Percentiles rank a stretch among this genome's conserved stretches.
phyloP scores from a whole-genome alignment of 2,329 filamentous ascomycete species.

The Alternaria viburni region DNA sequence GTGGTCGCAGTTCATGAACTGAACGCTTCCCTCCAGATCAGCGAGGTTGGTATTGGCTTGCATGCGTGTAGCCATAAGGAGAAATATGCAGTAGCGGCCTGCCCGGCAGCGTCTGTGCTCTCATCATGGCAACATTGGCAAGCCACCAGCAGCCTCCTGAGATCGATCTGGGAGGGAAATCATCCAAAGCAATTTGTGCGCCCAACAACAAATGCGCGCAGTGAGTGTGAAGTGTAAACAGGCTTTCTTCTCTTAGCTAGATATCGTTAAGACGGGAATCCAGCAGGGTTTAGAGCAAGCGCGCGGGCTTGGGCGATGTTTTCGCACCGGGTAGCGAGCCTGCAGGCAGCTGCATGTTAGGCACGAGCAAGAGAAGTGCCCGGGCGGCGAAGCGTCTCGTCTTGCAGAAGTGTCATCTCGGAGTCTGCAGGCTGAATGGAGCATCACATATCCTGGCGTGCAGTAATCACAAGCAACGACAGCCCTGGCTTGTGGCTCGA shows the following conservation, averaged over 20 bases:
- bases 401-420: slow-evolving; percentile 4
- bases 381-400: slow-evolving; percentile 6
- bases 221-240: background rate
- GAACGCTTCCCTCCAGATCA: background rate
- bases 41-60: slow-evolving; percentile 5
- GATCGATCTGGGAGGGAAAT: background rate
- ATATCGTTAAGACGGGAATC: slow-evolving; percentile 6
- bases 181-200: background rate
- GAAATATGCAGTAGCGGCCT: slow-evolving; percentile 7
- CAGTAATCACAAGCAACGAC: slow-evolving; percentile 1
- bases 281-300: slow-evolving; percentile 1
- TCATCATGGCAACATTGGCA: slow-evolving; percentile 10
- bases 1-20: background rate
- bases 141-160: slow-evolving; percentile 17
- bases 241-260: background rate
- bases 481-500: slow-evolving; percentile 7
- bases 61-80: slow-evolving; percentile 12
- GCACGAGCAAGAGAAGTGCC: slow-evolving; percentile 21
- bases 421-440: slow-evolving; percentile 22
- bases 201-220: background rate
- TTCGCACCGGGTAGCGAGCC: slow-evolving; percentile 8
- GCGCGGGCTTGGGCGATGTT: slow-evolving; percentile 3
- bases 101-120: slow-evolving; percentile 11
- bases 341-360: slow-evolving; percentile 8
- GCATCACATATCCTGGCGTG: slow-evolving; percentile 2